A percentile compares a stretch with the other conserved stretches of the same genome.
Conservation (phyloP, 164 flowering plant genomes). For the Magnolia kwangsiensis region DNA sequence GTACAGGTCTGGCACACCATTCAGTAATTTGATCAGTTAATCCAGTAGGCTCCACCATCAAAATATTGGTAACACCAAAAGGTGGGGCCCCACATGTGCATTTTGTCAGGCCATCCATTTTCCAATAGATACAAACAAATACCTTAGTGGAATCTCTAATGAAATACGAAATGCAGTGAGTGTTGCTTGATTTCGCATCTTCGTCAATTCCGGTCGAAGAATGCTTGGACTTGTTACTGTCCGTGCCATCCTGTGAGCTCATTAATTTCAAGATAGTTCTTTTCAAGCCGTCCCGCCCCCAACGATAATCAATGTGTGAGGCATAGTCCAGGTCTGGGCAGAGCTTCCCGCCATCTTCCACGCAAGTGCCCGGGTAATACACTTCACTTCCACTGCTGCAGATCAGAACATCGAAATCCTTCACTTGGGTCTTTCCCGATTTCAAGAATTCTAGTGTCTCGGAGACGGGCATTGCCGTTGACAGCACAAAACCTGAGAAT, state of each 20-base stretch:
- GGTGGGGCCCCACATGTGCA: not conserved
- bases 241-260: slow-evolving; percentile 46
- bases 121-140: not conserved
- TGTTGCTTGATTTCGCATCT: slow-evolving; percentile 59
- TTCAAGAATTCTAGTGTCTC: slow-evolving; percentile 59
- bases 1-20: not conserved
- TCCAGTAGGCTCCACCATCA: not conserved
- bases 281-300: slow-evolving; percentile 86
- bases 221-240: slow-evolving; percentile 13
- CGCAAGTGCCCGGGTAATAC: slow-evolving; percentile 64
- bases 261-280: slow-evolving; percentile 76
- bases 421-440: slow-evolving; percentile 55
- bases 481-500: slow-evolving; percentile 64
- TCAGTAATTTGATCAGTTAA: not conserved
- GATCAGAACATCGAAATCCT: slow-evolving; percentile 82
- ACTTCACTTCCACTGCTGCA: slow-evolving; percentile 94
- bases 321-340: slow-evolving; percentile 74
- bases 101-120: not conserved
- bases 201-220: slow-evolving; percentile 45
- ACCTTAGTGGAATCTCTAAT: slow-evolving; percentile 73
- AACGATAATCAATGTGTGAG: slow-evolving; percentile 81
- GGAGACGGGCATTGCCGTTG: slow-evolving; percentile 78
- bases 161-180: slow-evolving; percentile 65
- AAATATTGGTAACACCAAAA: not conserved
- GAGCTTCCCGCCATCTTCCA: slow-evolving; percentile 45